A percentile compares a stretch with the other conserved stretches of the same genome.
Conservation (phyloP, 306 rosid genomes). For the Begonia loranthoides region DNA sequence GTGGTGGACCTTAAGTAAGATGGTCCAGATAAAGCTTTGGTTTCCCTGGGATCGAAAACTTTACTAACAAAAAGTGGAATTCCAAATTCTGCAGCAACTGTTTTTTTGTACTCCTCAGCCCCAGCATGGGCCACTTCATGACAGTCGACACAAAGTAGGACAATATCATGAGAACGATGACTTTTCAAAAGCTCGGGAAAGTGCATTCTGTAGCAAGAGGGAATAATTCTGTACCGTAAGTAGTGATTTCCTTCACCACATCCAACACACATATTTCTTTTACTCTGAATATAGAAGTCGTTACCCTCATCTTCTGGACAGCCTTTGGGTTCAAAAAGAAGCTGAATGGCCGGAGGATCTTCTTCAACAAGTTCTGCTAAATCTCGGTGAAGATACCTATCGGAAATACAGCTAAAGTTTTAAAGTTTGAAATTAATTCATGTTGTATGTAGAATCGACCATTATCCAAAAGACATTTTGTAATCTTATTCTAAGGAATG, state of each 20-base stretch:
- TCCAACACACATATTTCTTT: conserved; percentile 93
- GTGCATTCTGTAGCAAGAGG: conserved; percentile 92
- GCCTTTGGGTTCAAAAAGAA: conserved; percentile 96
- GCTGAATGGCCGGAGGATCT: conserved; percentile 81
- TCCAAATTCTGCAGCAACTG: conserved; percentile 72
- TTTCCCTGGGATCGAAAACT: conserved; percentile 47
- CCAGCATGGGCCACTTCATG: conserved; percentile 95
- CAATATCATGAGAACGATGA: conserved; percentile 95
- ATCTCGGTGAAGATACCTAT: conserved; percentile 63
- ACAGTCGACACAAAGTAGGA: conserved; percentile 94
- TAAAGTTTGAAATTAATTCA: too few species aligned
- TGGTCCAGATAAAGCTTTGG: conserved; percentile 11
- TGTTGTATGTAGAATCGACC: too few species aligned
- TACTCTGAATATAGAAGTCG: conserved; percentile 86
- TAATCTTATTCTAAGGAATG: too few species aligned
- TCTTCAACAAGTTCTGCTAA: conserved; percentile 73
- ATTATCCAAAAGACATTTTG: too few species aligned
- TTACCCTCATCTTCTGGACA: conserved; percentile 97
- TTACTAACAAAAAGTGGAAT: conserved; percentile 78
- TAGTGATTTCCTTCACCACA: conserved; percentile 92
- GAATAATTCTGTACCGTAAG: conserved; percentile 84
- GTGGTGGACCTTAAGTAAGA: conserved; percentile 15
- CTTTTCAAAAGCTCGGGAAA: conserved; percentile 96
- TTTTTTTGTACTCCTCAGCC: conserved; percentile 85
- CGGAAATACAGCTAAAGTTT: too few species aligned